These are phyloP conservation scores for Caloboletus inedulis DNA, from an alignment of 1,284 basidiomycete genomes.

Conservation along the genomic window DNA sequence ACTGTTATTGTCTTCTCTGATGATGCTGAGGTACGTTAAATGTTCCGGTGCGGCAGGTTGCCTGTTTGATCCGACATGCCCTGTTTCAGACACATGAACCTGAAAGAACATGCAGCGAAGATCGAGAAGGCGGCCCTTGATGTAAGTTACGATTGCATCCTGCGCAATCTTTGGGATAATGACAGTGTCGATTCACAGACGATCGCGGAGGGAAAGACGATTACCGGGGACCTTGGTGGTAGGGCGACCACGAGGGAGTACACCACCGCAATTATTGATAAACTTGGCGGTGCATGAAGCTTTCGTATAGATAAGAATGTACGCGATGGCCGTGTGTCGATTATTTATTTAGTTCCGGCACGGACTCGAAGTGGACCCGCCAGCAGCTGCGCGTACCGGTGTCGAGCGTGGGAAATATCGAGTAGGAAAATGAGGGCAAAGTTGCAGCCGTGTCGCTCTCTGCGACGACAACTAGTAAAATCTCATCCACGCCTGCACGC, in stretches of 20 bases:
- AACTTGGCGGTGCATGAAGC: constrained; percentile 50
- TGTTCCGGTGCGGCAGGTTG: constrained; percentile 4
- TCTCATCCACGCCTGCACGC: constrained; percentile 51
- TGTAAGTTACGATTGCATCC: constrained; percentile 47
- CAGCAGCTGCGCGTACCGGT: constrained; percentile 8
- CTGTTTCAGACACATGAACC: constrained; percentile 82
- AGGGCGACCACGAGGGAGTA: constrained; percentile 87
- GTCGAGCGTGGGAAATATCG: constrained; percentile 26
- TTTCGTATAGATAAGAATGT: constrained; percentile 5
- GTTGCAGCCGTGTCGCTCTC: constrained; percentile 18
- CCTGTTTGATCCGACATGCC: constrained; percentile 26
- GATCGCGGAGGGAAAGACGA: constrained; percentile 90
- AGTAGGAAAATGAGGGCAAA: constrained; percentile 23
- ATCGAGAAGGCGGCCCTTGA: constrained; percentile 90
- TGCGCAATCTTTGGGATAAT: constrained; percentile 15
- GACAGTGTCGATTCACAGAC: constrained; percentile 52
- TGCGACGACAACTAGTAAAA: constrained; percentile 44
- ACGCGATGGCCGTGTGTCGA: constrained; percentile 4
- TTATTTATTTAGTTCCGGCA: constrained; percentile 10
- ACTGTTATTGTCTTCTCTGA: constrained; percentile 88
- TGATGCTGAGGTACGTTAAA: constrained; percentile 87
- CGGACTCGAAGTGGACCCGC: background rate
- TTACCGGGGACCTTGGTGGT: constrained; percentile 92
- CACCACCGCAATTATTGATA: constrained; percentile 82
- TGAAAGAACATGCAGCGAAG: constrained; percentile 80